Percentiles rank a stretch among this genome's conserved stretches.
Conservation (phyloP, 73 alveolate species). For the Blepharisma stoltei region DNA sequence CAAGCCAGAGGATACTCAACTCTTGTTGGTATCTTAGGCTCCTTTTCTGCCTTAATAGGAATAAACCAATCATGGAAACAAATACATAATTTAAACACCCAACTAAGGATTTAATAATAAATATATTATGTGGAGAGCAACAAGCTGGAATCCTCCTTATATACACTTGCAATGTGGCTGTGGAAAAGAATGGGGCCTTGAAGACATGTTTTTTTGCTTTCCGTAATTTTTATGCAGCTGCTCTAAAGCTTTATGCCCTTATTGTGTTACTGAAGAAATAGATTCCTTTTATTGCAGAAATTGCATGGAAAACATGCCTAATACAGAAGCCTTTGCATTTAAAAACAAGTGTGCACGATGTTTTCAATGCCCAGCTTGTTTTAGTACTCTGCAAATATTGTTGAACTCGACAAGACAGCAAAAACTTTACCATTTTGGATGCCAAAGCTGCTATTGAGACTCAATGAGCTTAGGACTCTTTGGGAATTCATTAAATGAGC, state of each 20-base stretch:
- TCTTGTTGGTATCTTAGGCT: no score
- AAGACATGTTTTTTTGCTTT: slow-evolving; percentile 48
- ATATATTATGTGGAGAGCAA: no score
- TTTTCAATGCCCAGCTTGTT: slow-evolving; percentile 54
- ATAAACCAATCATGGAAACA: no score
- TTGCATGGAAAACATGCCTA: slow-evolving; percentile 45
- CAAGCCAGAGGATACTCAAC: no score
- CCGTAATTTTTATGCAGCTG: slow-evolving; percentile 20
- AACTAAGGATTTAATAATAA: no score
- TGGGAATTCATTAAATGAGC: slow-evolving; percentile 11
- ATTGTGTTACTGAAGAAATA: slow-evolving; percentile 51
- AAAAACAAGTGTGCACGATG: slow-evolving; percentile 45
- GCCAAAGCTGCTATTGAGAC: slow-evolving; percentile 30
- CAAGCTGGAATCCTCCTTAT: slow-evolving; percentile 27
- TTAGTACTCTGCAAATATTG: slow-evolving; percentile 22
- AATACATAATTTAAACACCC: no score
- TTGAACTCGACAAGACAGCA: no score
- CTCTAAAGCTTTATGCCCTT: slow-evolving; percentile 42
- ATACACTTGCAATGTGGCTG: slow-evolving; percentile 47
- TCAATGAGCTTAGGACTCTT: background rate
- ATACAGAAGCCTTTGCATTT: slow-evolving; percentile 41
- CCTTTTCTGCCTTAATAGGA: no score
- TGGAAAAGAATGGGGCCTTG: slow-evolving; percentile 37
- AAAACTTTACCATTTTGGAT: slow-evolving; percentile 25
- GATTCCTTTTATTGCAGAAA: slow-evolving; percentile 55